phyloP scores from a whole-genome alignment of 1,139 yeast species.

The Blastobotrys elegans region DNA sequence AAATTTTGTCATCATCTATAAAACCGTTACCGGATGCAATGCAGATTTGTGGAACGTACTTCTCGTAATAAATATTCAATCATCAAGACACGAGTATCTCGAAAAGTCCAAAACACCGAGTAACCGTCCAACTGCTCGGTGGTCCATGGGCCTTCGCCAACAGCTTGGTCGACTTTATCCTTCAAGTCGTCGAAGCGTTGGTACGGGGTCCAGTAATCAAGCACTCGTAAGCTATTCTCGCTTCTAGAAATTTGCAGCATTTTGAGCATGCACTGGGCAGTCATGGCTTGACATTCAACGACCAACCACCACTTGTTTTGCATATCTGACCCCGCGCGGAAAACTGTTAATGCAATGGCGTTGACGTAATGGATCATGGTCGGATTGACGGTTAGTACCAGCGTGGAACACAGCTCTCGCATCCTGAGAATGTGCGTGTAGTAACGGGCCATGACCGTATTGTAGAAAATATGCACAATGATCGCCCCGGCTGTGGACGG shows the following conservation, averaged over 20 bases:
- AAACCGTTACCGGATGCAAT: background rate
- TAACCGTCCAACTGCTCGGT: conserved; percentile 10
- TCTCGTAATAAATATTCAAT: conserved; percentile 2
- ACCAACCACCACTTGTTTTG: conserved; percentile 9
- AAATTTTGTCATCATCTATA: too few species aligned
- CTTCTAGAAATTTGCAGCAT: background rate
- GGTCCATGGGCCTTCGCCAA: conserved; percentile 5
- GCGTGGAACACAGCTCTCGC: background rate
- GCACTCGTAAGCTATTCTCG: background rate
- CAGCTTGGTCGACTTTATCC: background rate
- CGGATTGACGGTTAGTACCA: background rate
- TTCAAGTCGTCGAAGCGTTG: background rate
- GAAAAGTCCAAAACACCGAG: conserved; percentile 9
- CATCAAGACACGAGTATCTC: conserved; percentile 1
- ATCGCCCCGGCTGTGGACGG: conserved; percentile 7
- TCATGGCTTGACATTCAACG: conserved; percentile 6
- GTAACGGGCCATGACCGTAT: conserved; percentile 5
- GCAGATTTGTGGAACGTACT: background rate
- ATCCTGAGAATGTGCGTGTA: background rate
- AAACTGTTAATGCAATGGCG: conserved; percentile 8
- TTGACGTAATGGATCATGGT: conserved; percentile 7
- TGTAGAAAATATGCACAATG: conserved; percentile 3
- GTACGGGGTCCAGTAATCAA: background rate
- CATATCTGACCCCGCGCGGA: background rate
- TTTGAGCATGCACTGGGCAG: conserved; percentile 1